phyloP scores from a whole-genome alignment of 176 grass and related monocot species.

The Oryza glumipatula region DNA sequence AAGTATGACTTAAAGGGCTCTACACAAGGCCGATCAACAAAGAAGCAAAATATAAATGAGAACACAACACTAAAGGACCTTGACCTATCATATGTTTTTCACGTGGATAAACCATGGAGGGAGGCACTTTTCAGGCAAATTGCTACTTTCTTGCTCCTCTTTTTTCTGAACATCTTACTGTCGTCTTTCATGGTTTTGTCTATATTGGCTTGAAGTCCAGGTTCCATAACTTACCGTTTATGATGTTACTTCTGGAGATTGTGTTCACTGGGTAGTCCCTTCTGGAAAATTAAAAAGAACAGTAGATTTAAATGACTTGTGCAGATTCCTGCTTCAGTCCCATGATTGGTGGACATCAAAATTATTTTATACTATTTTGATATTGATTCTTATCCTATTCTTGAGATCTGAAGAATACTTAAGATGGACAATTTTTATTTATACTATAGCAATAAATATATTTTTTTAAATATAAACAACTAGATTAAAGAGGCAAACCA shows the following conservation, averaged over 20 bases:
- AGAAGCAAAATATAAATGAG: conserved; percentile 82
- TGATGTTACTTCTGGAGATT: background rate
- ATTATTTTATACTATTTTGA: background rate
- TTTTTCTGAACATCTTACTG: conserved; percentile 14
- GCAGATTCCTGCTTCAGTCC: conserved; percentile 6
- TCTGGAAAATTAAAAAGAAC: conserved; percentile 1
- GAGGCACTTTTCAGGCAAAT: conserved; percentile 88
- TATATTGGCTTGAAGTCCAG: background rate
- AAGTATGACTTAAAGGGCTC: conserved; percentile 98
- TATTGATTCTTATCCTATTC: background rate
- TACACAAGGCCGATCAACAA: conserved; percentile 86
- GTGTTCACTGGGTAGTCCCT: background rate
- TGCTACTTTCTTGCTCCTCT: conserved; percentile 19
- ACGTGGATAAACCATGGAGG: conserved; percentile 95
- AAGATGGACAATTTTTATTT: background rate
- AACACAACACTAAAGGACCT: conserved; percentile 90
- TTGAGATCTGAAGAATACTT: background rate
- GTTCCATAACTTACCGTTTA: background rate
- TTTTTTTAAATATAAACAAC: background rate
- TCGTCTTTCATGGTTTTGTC: background rate
- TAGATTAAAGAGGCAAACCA: background rate
- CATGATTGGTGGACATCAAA: background rate
- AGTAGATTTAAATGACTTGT: background rate
- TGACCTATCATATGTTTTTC: conserved; percentile 89
- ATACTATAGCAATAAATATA: background rate